Base-by-base conservation (phyloP, 495 filamentous ascomycete species). In the Parmelia sp. region DNA sequence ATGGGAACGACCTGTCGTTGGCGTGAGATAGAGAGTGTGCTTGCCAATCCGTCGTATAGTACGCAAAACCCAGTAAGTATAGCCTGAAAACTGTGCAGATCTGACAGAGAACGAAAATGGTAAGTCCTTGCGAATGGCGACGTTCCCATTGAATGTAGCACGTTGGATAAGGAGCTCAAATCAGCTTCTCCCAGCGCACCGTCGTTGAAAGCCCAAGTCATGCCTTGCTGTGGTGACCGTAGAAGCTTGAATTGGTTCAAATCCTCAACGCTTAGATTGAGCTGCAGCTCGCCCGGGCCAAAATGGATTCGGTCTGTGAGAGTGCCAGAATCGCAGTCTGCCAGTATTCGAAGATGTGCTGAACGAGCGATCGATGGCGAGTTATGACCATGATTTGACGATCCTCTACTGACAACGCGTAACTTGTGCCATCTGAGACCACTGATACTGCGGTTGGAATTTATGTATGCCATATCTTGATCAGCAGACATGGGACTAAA, bases 1-100 rank as follows among this genome's bases (percentile, higher is more conserved):
- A 93, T 90, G 1, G 90, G 90, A n/a, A 93, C 89, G 29, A 94
- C 87, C 83, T 88, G 90, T 64, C 89, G 83, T 51, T 90, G 83
- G n/a, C 90, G 89, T 4, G 90, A 86, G 62, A 96, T 94, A 64
- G 86, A 83, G 69, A 95, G 91, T 6, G 82, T 86, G 1, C 83
- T 77, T 14, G 88, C 90, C 51, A 88, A 74, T 78, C 81, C 85
- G 69, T 95, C 90, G 66, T 86, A 95, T 5, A 88, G 76, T 4
- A 93, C 87, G 27, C 75, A 72, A 75, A 88, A 94, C 1, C 91
- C 90, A 3, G 90, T 95, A 45, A 95, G 75, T 21, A 90, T 85
- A 23, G 75, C 77, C 73, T 96, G 84, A 69, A 96, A 96, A 23
- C 76, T 71, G 71, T 96, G 91, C 9, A 96, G 78, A 65, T 89